Conservation (phyloP, 371 early-diverging fungal species). For the Phascolomyces articulosus region DNA sequence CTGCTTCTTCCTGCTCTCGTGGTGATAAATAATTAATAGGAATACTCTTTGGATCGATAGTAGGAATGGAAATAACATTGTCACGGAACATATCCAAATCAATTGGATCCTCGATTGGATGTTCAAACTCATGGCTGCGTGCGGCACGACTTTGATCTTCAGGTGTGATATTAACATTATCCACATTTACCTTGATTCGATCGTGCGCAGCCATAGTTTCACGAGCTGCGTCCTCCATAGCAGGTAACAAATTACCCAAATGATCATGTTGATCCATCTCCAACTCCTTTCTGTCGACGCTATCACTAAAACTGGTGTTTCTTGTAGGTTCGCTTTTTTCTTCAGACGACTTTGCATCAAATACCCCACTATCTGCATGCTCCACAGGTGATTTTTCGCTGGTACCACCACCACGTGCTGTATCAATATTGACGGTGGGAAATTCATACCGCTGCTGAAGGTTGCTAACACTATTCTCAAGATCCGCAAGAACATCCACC, state of each 20-base stretch:
- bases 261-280: conserved; percentile 6
- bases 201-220: conserved; percentile 9
- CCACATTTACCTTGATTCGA: neutral
- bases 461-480: neutral
- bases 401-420: conserved; percentile 5
- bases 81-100: conserved; percentile 26
- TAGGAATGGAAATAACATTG: conserved; percentile 19
- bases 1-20: conserved; percentile 58
- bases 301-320: conserved; percentile 2
- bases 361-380: conserved; percentile 3
- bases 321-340: neutral
- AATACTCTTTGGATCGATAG: conserved; percentile 24
- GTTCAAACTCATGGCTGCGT: conserved; percentile 24
- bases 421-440: conserved; percentile 1
- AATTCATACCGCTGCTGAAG: neutral
- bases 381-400: conserved; percentile 1
- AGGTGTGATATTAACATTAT: conserved; percentile 6
- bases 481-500: conserved; percentile 9
- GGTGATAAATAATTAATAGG: conserved; percentile 48
- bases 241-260: conserved; percentile 19
- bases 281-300: neutral
- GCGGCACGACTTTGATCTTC: conserved; percentile 15
- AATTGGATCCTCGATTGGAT: conserved; percentile 26
- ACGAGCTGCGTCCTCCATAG: conserved; percentile 16
- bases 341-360: conserved; percentile 5